Evolutionary conservation across 2,329 filamentous ascomycete genomes (phyloP).

Genomic region (Epicoccum sorghinum): DNA sequence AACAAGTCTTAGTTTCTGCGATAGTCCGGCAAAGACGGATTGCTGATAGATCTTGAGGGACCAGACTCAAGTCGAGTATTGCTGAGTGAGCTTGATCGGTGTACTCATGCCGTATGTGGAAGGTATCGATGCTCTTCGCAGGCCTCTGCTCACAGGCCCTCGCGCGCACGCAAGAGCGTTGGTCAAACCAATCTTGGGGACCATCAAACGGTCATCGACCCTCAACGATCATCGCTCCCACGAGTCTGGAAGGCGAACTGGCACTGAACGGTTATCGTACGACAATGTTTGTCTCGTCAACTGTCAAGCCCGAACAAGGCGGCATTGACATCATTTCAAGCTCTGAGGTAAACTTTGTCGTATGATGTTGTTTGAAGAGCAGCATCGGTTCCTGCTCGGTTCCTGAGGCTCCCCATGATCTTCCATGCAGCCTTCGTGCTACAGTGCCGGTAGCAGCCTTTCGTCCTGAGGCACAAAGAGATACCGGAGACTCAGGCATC

Average conservation of each 20-base stretch:
- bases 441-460: slow-evolving; percentile 13
- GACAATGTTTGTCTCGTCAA: slow-evolving; percentile 40
- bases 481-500: slow-evolving; percentile 45
- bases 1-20: slow-evolving; percentile 8
- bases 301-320: slow-evolving; percentile 21
- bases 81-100: not conserved
- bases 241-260: slow-evolving; percentile 19
- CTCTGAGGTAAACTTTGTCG: slow-evolving; percentile 45
- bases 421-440: slow-evolving; percentile 13
- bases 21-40: slow-evolving; percentile 11
- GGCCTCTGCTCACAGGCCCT: not conserved
- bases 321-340: slow-evolving; percentile 24
- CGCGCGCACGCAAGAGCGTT: not conserved
- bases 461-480: slow-evolving; percentile 31
- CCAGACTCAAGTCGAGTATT: slow-evolving; percentile 1
- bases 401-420: slow-evolving; percentile 16
- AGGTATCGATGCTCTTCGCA: not conserved
- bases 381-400: slow-evolving; percentile 16
- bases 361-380: slow-evolving; percentile 45
- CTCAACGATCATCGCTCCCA: slow-evolving; percentile 1
- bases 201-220: slow-evolving; percentile 1
- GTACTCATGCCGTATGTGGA: not conserved
- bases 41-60: slow-evolving; percentile 23
- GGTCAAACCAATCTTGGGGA: not conserved
- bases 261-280: slow-evolving; percentile 40